Evolutionary conservation across 1,284 basidiomycete genomes (phyloP).

Genomic region (Rhodotorula glutinis): DNA sequence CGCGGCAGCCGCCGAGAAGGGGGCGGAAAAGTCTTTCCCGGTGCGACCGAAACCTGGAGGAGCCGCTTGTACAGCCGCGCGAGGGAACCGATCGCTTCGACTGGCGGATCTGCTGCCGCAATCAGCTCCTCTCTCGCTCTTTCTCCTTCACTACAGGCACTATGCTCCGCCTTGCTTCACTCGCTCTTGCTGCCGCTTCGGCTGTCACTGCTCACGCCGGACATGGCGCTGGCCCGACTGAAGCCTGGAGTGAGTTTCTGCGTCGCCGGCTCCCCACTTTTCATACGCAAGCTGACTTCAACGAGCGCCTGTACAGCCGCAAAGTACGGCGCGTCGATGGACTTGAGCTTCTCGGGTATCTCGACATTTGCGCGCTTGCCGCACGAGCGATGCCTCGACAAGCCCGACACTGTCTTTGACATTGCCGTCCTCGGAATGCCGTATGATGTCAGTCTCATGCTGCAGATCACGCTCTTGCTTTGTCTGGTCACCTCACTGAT

Average conservation of each 20-base stretch:
- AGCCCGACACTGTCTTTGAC: constrained; percentile 7
- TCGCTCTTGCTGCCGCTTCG: background rate
- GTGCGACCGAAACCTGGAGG: too few species aligned
- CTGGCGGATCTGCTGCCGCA: background rate
- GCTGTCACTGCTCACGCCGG: background rate
- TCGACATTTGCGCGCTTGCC: constrained; percentile 31
- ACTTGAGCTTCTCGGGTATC: constrained; percentile 31
- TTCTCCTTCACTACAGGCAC: background rate
- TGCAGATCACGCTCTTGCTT: too few species aligned
- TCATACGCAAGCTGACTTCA: background rate
- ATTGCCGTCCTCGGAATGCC: constrained; percentile 31
- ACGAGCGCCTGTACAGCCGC: constrained; percentile 6
- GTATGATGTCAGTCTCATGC: constrained; percentile 24
- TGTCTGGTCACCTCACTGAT: background rate
- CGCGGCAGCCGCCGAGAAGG: too few species aligned
- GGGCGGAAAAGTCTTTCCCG: too few species aligned
- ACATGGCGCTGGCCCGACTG: background rate
- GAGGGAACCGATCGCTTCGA: too few species aligned
- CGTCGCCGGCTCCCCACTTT: background rate
- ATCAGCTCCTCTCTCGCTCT: background rate
- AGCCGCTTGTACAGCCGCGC: too few species aligned
- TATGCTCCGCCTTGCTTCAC: background rate
- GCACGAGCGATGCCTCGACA: constrained; percentile 26
- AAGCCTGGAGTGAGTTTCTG: background rate
- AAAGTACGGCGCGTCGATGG: constrained; percentile 22